A percentile compares a stretch with the other conserved stretches of the same genome.
Evolutionary conservation across 805 yeast species (phyloP).

Genomic region (Hanseniaspora pseudoguilliermondii): DNA sequence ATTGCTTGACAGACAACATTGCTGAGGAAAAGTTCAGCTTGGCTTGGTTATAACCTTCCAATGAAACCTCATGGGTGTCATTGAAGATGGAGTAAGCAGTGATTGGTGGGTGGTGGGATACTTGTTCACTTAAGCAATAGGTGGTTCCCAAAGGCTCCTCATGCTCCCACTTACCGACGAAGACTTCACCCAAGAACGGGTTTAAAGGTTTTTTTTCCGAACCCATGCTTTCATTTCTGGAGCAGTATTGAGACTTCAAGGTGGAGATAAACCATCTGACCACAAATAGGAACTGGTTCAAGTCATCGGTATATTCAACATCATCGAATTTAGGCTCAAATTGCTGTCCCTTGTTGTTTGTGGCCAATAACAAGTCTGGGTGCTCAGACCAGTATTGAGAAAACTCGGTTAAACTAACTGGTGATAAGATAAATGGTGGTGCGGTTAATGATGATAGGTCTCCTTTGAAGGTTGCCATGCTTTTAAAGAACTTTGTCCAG

Average conservation of each 20-base stretch:
- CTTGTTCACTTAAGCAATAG: conserved; percentile 75
- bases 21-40: conserved; percentile 69
- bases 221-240: conserved; percentile 85
- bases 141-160: conserved; percentile 58
- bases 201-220: conserved; percentile 93
- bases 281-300: conserved; percentile 50
- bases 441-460: conserved; percentile 90
- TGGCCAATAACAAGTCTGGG: conserved; percentile 69
- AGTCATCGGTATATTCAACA: conserved; percentile 33
- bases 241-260: conserved; percentile 82
- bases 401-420: conserved; percentile 79
- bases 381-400: conserved; percentile 95
- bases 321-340: conserved; percentile 20
- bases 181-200: conserved; percentile 90
- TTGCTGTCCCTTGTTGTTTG: conserved; percentile 26
- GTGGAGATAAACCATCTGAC: conserved; percentile 86
- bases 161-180: conserved; percentile 78
- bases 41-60: conserved; percentile 85
- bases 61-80: conserved; percentile 49
- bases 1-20: conserved; percentile 76
- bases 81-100: conserved; percentile 83
- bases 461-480: conserved; percentile 84
- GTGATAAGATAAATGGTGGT: conserved; percentile 90
- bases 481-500: conserved; percentile 88
- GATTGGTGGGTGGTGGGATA: conserved; percentile 93